Base-by-base conservation (phyloP, 768 basidiomycete species). In the Kwoniella bestiolae region DNA sequence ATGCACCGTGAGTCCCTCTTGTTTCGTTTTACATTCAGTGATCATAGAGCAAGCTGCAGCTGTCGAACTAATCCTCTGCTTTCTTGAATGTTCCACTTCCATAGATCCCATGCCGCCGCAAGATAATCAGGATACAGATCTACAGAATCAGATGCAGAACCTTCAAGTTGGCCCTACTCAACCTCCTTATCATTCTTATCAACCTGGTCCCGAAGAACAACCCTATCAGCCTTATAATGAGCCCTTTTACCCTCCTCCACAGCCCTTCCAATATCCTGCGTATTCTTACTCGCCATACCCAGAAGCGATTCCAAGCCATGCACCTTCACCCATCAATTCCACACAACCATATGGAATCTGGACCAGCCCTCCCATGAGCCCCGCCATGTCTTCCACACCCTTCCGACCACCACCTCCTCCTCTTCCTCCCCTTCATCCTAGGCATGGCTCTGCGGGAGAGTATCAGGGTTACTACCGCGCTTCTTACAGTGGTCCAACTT, bases 351-450 rank as follows among this genome's bases (percentile, higher is more conserved):
- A 35, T 26, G 63, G 52, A 11, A 34, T 53, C 25, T 68, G 66
- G 63, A 41, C 55, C 8, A 68, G 63, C 35, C 66, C 66, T n/a
- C 70, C 66, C 9, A 65, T 68, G 63, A 71, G 66, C 38, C 70
- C 70, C 16, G 64, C 34, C 8, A 14, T 55, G 31, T 41, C 52
- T 29, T 25, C 31, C 26, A 34, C 16, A 23, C 58, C 21, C 21
- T 47, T 23, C 9, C 63, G 23, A 26, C 29, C 25, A 26, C 45
- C 16, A 12, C 52, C 31, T n/a, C 46, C 31, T 35, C 45, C 31
- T 25, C 46, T 7, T 23, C 58, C 14, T 21, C 46, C 46, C 49
- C 60, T 35, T 58, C 53, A 32, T 5, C 31, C 14, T 12, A 29
- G 65, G 28, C 57, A 66, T 28, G 65, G 59, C 51, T 66, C 65